phyloP scores from a whole-genome alignment of 345 rosid genomes.

The Pugionium dolabratum region DNA sequence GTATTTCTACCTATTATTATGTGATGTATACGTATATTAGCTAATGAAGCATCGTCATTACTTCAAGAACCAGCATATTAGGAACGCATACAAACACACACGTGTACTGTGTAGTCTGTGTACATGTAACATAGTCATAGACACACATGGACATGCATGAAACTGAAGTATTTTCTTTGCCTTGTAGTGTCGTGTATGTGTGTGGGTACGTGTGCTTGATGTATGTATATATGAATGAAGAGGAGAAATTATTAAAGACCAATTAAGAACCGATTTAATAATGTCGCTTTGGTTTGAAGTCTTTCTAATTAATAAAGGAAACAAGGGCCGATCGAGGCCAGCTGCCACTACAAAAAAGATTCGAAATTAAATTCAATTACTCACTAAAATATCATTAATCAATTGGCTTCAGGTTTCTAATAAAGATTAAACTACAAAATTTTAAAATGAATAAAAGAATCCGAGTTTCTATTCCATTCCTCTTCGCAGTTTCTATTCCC shows the following conservation, averaged over 20 bases:
- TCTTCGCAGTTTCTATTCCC: slow-evolving; percentile 80
- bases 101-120: not conserved
- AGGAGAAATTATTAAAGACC: slow-evolving; percentile 13
- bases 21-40: not conserved
- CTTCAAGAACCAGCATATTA: slow-evolving; percentile 9
- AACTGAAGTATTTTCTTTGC: slow-evolving; percentile 11
- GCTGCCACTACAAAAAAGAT: slow-evolving; percentile 48
- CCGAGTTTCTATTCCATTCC: slow-evolving; percentile 91
- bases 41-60: slow-evolving; percentile 1
- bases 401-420: slow-evolving; percentile 27
- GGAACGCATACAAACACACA: not conserved
- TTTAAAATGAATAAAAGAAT: slow-evolving; percentile 42
- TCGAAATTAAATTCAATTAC: slow-evolving; percentile 27
- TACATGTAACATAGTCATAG: slow-evolving; percentile 5
- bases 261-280: slow-evolving; percentile 24
- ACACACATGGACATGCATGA: slow-evolving; percentile 23
- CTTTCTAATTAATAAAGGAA: slow-evolving; percentile 23
- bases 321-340: slow-evolving; percentile 39
- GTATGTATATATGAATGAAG: slow-evolving; percentile 10
- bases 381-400: not conserved
- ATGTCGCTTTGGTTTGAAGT: slow-evolving; percentile 39
- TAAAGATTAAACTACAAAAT: slow-evolving; percentile 41
- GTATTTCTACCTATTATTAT: slow-evolving; percentile 11
- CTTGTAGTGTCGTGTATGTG: not conserved
- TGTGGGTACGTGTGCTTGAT: slow-evolving; percentile 6